Conservation (phyloP, 441 rosid species). For the Kokia cookei region DNA sequence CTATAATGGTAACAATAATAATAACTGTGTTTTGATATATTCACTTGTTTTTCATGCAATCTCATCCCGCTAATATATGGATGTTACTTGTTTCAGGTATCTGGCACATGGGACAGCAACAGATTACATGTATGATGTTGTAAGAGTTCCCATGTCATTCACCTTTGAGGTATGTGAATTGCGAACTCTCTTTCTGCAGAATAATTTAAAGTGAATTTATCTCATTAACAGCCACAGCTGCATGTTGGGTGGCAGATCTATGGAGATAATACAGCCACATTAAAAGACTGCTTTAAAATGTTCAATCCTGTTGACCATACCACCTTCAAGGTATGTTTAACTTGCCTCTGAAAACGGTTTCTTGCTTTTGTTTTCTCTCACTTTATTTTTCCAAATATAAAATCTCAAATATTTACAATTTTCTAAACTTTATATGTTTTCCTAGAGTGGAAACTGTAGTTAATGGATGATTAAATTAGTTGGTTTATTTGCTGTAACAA, state of each 20-base stretch:
- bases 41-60: background rate
- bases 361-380: background rate
- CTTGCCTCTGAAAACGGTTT: background rate
- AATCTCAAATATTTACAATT: background rate
- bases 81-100: slow-evolving; percentile 47
- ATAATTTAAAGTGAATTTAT: slow-evolving; percentile 4
- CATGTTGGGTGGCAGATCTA: slow-evolving; percentile 51
- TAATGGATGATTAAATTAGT: background rate
- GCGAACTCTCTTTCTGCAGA: slow-evolving; percentile 3
- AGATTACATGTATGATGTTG: slow-evolving; percentile 87
- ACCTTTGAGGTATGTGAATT: slow-evolving; percentile 84
- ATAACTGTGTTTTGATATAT: background rate
- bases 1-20: background rate
- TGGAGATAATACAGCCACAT: slow-evolving; percentile 65
- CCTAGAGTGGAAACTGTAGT: too few relatives aligned
- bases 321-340: slow-evolving; percentile 61
- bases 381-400: background rate
- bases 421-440: background rate
- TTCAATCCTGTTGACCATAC: slow-evolving; percentile 83
- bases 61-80: background rate
- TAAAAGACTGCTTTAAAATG: slow-evolving; percentile 93
- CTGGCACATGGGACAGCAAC: slow-evolving; percentile 99
- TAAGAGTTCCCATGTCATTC: slow-evolving; percentile 94
- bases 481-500: background rate
- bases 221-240: background rate